Evolutionary conservation across 169 alveolate genomes (phyloP), one percentile per base, ranked within the genome.

Genomic region (Eimeria sp.): DNA sequence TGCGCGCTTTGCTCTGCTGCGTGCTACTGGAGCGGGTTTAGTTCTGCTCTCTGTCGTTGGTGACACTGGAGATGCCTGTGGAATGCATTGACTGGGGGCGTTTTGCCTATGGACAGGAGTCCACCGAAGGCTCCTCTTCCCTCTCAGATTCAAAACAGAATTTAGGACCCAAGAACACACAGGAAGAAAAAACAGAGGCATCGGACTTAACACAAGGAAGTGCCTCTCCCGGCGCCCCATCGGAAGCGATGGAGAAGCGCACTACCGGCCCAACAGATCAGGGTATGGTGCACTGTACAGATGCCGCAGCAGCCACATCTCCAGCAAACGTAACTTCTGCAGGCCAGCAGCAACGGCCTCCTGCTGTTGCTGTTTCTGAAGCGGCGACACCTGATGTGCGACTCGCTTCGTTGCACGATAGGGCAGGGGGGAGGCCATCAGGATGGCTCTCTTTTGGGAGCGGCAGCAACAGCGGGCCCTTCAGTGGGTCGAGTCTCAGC

Each of bases 11-110:
- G 9, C n/a, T 61, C 2, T 61, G n/a, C n/a, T 61, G 20, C 18
- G n/a, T 9, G 7, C 7, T 61, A 25, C 27, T 61, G 27, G 5
- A 61, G n/a, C n/a, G n/a, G 70, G 5, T 61, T 61, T 20, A 6
- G 30, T 72, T 30, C 82, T 72, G 43, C n/a, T 27, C 25, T 27
- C 51, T 5, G 49, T 27, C 51, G 1, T 45, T 40, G 18, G 11
- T 14, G 20, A 72, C 43, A 27, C 20, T 30, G 82, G 82, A 76
- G 30, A 82, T 82, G 90, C 90, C 90, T 11, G 72, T 82, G 45
- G 90, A 82, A 73, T 82, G 90, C 27, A 82, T 82, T 7, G 90
- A 82, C 72, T 82, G 90, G 90, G 45, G 70, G 72, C 90, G 90
- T 27, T 82, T 82, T 45, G 90, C 90, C 72, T 82, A 82, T 65